These are phyloP conservation scores for Colletotrichum sidae DNA, from an alignment of 2,329 filamentous ascomycete species.

Conservation along the genomic window DNA sequence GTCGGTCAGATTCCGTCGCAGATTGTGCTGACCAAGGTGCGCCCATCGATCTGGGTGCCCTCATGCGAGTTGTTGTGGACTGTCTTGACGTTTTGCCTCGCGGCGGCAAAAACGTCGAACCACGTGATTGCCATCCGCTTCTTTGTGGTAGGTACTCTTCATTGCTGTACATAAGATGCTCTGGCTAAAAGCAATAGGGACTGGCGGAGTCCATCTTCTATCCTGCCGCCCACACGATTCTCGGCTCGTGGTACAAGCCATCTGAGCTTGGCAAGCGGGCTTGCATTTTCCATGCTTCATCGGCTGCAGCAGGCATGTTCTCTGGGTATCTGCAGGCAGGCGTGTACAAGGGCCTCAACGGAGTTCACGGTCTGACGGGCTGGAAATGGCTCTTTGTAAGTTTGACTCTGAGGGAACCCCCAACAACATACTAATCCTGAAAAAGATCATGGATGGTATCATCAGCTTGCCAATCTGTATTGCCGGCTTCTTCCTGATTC, in stretches of 20 bases:
- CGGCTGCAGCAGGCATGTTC: slow-evolving; percentile 65
- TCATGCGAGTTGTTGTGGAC: slow-evolving; percentile 43
- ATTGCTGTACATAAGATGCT: too few species aligned
- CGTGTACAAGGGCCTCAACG: slow-evolving; percentile 62
- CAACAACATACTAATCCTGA: not conserved
- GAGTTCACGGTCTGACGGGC: slow-evolving; percentile 53
- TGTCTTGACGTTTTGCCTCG: slow-evolving; percentile 29
- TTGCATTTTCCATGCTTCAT: slow-evolving; percentile 60
- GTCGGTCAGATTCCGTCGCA: slow-evolving; percentile 44
- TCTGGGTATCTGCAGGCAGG: slow-evolving; percentile 67
- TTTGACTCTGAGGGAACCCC: not conserved
- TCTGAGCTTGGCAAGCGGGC: slow-evolving; percentile 60
- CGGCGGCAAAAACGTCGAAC: slow-evolving; percentile 39
- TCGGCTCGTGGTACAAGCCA: slow-evolving; percentile 57
- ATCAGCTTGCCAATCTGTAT: slow-evolving; percentile 56
- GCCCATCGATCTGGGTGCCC: slow-evolving; percentile 45
- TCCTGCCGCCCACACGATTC: slow-evolving; percentile 46
- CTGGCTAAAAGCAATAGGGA: slow-evolving; percentile 38
- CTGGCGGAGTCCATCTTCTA: slow-evolving; percentile 52
- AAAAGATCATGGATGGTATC: slow-evolving; percentile 53
- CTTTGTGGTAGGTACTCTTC: slow-evolving; percentile 43
- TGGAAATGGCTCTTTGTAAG: slow-evolving; percentile 53
- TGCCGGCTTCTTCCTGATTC: slow-evolving; percentile 52
- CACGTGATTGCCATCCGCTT: slow-evolving; percentile 57
- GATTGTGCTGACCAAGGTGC: slow-evolving; percentile 44